These are phyloP conservation scores for Phytophthora meadii DNA, from an alignment of 352 stramenopile species.

Conservation along the genomic window DNA sequence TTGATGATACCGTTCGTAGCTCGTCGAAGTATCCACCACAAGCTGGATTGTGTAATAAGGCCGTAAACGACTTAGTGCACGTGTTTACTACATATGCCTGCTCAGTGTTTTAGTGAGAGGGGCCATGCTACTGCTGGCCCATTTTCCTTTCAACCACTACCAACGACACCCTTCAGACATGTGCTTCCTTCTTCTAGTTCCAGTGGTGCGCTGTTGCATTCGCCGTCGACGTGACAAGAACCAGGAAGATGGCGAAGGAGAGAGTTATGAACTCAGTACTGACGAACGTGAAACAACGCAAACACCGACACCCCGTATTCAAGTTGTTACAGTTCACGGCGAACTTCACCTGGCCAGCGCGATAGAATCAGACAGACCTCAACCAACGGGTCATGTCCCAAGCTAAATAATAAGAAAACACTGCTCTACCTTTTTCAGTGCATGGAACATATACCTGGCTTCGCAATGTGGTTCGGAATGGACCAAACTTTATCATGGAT, in stretches of 20 bases:
- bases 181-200: conserved; percentile 10
- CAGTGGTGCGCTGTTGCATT: conserved; percentile 8
- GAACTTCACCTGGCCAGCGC: background rate
- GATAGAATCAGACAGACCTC: background rate
- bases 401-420: no score
- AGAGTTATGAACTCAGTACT: conserved; percentile 6
- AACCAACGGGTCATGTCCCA: background rate
- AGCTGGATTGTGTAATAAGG: no score
- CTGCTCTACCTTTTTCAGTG: no score
- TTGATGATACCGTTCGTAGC: no score
- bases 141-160: conserved; percentile 15
- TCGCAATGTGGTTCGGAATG: no score
- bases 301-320: conserved; percentile 3
- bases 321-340: conserved; percentile 4
- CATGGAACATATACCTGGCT: no score
- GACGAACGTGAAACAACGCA: background rate
- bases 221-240: conserved; percentile 16
- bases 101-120: no score
- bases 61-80: conserved; percentile 12
- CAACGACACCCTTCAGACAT: background rate
- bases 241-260: background rate
- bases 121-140: background rate
- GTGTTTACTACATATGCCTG: conserved; percentile 19
- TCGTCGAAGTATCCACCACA: no score
- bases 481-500: no score